phyloP scores from a whole-genome alignment of 176 grass and related monocot species.

The Paspalum notatum region DNA sequence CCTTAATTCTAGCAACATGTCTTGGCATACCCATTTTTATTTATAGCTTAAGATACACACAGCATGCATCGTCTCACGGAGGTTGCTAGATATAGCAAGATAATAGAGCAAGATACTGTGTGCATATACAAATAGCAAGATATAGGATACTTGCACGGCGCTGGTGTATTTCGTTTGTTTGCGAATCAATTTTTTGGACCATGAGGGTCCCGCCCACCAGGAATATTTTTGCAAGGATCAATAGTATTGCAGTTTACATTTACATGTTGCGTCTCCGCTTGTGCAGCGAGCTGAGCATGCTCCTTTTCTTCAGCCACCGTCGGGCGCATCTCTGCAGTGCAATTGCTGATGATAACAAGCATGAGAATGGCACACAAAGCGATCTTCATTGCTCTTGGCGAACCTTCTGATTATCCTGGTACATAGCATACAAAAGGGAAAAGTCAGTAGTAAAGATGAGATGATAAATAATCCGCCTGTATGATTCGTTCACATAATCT shows the following conservation, averaged over 20 bases:
- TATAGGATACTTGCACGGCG: no score
- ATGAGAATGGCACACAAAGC: not conserved
- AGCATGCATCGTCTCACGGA: no score
- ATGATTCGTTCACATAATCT: not conserved
- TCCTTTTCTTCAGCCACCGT: not conserved
- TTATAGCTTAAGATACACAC: no score
- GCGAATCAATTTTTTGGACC: no score
- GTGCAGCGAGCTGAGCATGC: not conserved
- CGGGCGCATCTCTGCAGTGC: not conserved
- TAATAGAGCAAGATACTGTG: no score
- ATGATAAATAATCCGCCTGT: not conserved
- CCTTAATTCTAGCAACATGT: no score
- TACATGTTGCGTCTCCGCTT: not conserved
- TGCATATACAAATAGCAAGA: no score
- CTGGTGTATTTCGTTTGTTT: no score
- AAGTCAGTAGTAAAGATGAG: not conserved
- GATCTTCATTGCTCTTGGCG: constrained; percentile 12
- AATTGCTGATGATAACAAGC: not conserved
- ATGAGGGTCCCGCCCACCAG: no score
- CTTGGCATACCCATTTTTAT: no score
- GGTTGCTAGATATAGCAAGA: no score
- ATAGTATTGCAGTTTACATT: not conserved
- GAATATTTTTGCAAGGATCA: no score
- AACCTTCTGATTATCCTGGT: constrained; percentile 4
- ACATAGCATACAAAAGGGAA: not conserved